Conservation (phyloP, 2,329 filamentous ascomycete species). For the Aspergillus sp. region DNA sequence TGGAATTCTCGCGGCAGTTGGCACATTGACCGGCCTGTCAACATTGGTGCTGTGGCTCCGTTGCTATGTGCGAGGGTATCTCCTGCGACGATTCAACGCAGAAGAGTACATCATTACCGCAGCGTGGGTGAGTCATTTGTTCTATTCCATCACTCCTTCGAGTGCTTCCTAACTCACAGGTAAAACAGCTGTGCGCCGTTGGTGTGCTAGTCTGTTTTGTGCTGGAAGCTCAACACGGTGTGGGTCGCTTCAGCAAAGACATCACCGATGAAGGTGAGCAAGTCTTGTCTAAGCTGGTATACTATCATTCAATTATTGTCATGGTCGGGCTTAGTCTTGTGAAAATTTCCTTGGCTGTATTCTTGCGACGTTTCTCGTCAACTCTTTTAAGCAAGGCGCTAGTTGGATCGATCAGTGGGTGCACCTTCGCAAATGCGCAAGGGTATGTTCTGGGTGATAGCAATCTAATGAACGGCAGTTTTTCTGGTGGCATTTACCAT, state of each 20-base stretch:
- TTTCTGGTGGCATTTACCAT: conserved; percentile 28
- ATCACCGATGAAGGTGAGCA: conserved; percentile 37
- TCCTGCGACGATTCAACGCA: conserved; percentile 52
- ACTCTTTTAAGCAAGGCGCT: conserved; percentile 38
- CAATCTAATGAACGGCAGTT: conserved; percentile 31
- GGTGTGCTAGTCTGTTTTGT: conserved; percentile 46
- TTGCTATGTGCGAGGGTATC: conserved; percentile 49
- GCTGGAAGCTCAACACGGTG: conserved; percentile 47
- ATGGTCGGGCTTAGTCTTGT: conserved; percentile 48
- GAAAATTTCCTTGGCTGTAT: conserved; percentile 46
- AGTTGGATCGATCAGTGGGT: conserved; percentile 35
- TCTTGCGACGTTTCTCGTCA: conserved; percentile 44
- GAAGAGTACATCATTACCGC: conserved; percentile 53
- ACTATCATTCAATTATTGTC: conserved; percentile 51
- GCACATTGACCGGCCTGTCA: conserved; percentile 42
- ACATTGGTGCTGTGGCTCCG: conserved; percentile 45
- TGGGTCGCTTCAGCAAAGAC: conserved; percentile 49
- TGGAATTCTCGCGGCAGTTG: conserved; percentile 44
- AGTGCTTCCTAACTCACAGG: background rate
- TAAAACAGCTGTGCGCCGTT: conserved; percentile 24
- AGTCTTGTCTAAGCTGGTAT: conserved; percentile 46
- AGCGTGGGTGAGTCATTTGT: conserved; percentile 40
- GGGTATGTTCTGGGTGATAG: background rate
- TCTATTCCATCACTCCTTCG: conserved; percentile 21
- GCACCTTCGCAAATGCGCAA: background rate